phyloP scores from a whole-genome alignment of 2,329 filamentous ascomycete species.

The Aspergillus oerlinghausenensis region DNA sequence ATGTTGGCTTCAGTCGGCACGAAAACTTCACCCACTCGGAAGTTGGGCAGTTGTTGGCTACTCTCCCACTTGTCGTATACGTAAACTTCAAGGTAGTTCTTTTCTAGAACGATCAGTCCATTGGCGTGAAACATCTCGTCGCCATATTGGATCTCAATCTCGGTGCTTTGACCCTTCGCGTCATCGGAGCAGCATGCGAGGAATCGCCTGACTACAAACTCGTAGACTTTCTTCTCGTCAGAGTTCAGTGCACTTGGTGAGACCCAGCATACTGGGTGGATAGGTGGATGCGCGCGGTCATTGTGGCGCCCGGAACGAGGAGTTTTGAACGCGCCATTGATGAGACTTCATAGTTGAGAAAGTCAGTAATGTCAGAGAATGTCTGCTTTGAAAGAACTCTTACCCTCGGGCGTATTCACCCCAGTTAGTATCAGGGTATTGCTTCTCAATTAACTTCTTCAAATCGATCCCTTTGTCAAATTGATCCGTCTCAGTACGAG shows the following conservation, averaged over 20 bases:
- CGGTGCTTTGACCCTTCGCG: constrained; percentile 78
- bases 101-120: constrained; percentile 77
- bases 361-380: not conserved
- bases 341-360: constrained; percentile 44
- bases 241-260: constrained; percentile 56
- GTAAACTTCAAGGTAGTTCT: constrained; percentile 94
- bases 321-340: constrained; percentile 71
- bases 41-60: constrained; percentile 74
- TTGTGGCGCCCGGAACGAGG: constrained; percentile 83
- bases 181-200: constrained; percentile 95
- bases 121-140: constrained; percentile 76
- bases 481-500: constrained; percentile 92
- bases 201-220: constrained; percentile 88
- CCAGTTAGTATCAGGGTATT: constrained; percentile 72
- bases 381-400: constrained; percentile 1
- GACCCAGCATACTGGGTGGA: constrained; percentile 89
- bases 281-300: constrained; percentile 95
- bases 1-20: constrained; percentile 85
- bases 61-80: constrained; percentile 96
- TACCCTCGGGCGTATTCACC: constrained; percentile 69
- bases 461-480: constrained; percentile 90
- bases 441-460: constrained; percentile 73
- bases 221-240: constrained; percentile 74
- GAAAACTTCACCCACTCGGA: constrained; percentile 74
- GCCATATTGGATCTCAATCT: constrained; percentile 79